phyloP scores from a whole-genome alignment of 352 stramenopile genomes.

The Globisporangium paroecandrum region DNA sequence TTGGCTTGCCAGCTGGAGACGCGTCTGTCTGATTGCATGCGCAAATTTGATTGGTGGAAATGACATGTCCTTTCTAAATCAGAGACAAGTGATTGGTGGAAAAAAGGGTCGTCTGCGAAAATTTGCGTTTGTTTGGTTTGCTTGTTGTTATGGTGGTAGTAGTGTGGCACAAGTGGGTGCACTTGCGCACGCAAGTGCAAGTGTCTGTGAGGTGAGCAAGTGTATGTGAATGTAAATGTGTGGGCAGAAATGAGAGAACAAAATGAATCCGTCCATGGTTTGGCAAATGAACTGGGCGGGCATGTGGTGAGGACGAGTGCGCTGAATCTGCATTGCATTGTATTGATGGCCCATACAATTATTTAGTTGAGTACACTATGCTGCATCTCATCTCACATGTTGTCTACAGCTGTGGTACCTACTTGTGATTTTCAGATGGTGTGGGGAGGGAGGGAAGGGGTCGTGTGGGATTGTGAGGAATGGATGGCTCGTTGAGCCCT shows the following conservation, averaged over 20 bases:
- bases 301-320: too few relatives aligned
- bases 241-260: too few relatives aligned
- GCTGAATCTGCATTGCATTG: too few relatives aligned
- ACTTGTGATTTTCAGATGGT: not conserved
- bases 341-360: too few relatives aligned
- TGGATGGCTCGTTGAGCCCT: not conserved
- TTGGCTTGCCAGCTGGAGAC: not conserved
- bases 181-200: not conserved
- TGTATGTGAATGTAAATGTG: too few relatives aligned
- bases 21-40: not conserved
- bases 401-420: not conserved
- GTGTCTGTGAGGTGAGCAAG: too few relatives aligned
- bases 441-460: too few relatives aligned
- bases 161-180: not conserved
- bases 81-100: slow-evolving; percentile 1
- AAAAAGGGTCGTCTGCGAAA: not conserved
- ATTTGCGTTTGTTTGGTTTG: not conserved
- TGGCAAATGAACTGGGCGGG: too few relatives aligned
- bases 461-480: too few relatives aligned
- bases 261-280: too few relatives aligned
- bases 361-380: too few relatives aligned
- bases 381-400: too few relatives aligned
- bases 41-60: not conserved
- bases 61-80: not conserved
- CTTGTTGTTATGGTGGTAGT: not conserved